phyloP scores from a whole-genome alignment of 495 filamentous ascomycete species.

The Penicillium macrosclerotiorum region DNA sequence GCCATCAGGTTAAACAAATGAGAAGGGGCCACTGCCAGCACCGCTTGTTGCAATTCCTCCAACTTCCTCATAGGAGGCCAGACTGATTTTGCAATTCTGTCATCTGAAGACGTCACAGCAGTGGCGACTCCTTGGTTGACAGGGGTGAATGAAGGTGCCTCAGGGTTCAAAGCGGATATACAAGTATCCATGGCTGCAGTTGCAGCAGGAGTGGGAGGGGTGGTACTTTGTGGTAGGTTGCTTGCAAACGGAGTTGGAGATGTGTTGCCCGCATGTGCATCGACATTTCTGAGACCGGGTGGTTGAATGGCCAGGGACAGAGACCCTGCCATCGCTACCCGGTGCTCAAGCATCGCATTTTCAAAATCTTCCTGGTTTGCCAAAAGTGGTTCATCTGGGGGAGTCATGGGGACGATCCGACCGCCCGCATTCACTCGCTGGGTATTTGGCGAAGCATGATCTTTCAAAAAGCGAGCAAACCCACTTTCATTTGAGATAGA shows the following conservation, averaged over 20 bases:
- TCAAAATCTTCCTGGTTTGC: not conserved
- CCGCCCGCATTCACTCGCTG: slow-evolving; percentile 65
- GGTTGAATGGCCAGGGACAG: too few species aligned
- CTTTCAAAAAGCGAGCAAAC: slow-evolving; percentile 53
- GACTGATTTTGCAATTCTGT: too few species aligned
- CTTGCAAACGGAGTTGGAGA: not conserved
- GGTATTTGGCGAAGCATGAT: slow-evolving; percentile 58
- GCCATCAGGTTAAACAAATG: too few species aligned
- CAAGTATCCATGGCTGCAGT: not conserved
- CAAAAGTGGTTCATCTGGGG: slow-evolving; percentile 18
- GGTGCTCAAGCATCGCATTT: not conserved
- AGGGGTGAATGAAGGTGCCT: not conserved
- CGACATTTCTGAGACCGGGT: too few species aligned
- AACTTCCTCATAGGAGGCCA: too few species aligned
- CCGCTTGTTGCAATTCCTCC: too few species aligned
- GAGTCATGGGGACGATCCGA: slow-evolving; percentile 56
- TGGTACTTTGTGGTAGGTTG: not conserved
- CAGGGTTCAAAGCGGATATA: not conserved
- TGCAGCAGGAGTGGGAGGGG: not conserved
- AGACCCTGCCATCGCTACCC: too few species aligned
- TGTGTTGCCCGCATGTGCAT: too few species aligned
- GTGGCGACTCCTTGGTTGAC: not conserved
- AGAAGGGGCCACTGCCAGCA: too few species aligned
- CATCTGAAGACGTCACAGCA: too few species aligned
- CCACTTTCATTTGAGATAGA: slow-evolving; percentile 34